These are phyloP conservation scores for Kazachstania psychrophila DNA, from an alignment of 805 yeast genomes.

Conservation along the genomic window DNA sequence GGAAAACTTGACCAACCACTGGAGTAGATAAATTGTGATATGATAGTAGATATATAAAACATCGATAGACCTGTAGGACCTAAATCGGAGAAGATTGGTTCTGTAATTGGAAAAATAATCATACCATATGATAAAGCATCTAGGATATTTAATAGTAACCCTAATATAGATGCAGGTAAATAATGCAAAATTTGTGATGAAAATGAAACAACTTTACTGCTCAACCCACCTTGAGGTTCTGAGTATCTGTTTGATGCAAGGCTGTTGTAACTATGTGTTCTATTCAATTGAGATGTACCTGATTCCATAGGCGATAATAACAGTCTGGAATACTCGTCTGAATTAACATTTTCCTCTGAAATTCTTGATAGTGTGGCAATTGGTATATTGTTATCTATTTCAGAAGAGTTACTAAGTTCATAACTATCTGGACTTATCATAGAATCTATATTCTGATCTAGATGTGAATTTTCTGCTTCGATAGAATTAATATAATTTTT, in stretches of 20 bases:
- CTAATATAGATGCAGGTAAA: conserved; percentile 76
- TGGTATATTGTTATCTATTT: background rate
- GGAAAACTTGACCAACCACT: conserved; percentile 85
- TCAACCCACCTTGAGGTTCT: background rate
- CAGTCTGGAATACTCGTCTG: conserved; percentile 7
- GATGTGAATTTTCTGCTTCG: conserved; percentile 6
- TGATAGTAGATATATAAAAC: conserved; percentile 88
- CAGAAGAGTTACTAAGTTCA: too few species aligned
- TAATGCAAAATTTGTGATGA: conserved; percentile 15
- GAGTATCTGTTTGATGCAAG: background rate
- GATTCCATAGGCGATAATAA: conserved; percentile 12
- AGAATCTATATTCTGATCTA: too few species aligned
- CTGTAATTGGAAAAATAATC: conserved; percentile 92
- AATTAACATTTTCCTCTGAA: conserved; percentile 2
- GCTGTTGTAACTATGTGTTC: background rate
- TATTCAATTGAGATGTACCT: conserved; percentile 3
- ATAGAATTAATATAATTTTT: conserved; percentile 9
- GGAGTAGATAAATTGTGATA: conserved; percentile 81
- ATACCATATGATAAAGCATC: conserved; percentile 95
- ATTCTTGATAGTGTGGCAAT: background rate
- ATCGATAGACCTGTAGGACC: conserved; percentile 88
- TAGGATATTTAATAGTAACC: conserved; percentile 72
- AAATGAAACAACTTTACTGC: conserved; percentile 3
- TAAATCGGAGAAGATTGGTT: conserved; percentile 60
- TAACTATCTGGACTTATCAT: too few species aligned